These are phyloP conservation scores for Euclidium syriacum DNA, from an alignment of 345 rosid species.

Conservation along the genomic window DNA sequence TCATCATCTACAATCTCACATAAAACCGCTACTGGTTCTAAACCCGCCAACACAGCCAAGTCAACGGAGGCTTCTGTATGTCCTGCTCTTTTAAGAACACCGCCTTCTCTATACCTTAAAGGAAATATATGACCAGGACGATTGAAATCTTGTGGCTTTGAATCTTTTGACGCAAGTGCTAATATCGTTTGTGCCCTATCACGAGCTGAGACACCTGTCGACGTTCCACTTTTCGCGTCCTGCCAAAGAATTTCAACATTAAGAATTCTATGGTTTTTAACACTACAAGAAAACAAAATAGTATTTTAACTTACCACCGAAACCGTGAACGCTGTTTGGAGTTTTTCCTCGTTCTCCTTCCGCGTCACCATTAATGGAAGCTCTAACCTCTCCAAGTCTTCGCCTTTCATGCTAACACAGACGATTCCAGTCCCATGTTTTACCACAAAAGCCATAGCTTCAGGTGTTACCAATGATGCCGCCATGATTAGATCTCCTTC, in stretches of 20 bases:
- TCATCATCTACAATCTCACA: slow-evolving; percentile 95
- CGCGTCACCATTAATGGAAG: slow-evolving; percentile 82
- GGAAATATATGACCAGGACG: slow-evolving; percentile 94
- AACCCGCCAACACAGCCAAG: slow-evolving; percentile 72
- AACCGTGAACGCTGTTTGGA: slow-evolving; percentile 79
- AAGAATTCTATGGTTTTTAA: not conserved
- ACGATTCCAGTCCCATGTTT: slow-evolving; percentile 90
- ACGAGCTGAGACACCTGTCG: slow-evolving; percentile 85
- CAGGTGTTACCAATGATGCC: slow-evolving; percentile 66
- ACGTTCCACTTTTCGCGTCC: slow-evolving; percentile 79
- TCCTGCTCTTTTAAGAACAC: slow-evolving; percentile 93
- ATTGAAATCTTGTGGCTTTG: slow-evolving; percentile 70
- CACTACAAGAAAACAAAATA: not conserved
- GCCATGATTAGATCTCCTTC: slow-evolving; percentile 97
- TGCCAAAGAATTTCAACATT: slow-evolving; percentile 3
- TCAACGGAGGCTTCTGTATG: slow-evolving; percentile 96
- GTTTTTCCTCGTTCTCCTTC: slow-evolving; percentile 82
- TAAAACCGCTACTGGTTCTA: slow-evolving; percentile 69
- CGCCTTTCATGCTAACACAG: slow-evolving; percentile 79
- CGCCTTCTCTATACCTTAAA: slow-evolving; percentile 81
- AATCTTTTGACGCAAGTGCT: slow-evolving; percentile 67
- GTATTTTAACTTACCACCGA: slow-evolving; percentile 56
- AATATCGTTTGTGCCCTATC: slow-evolving; percentile 77
- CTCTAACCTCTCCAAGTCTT: slow-evolving; percentile 76
- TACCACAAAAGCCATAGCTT: slow-evolving; percentile 87